Evolutionary conservation across 441 rosid genomes (phyloP).

Genomic region (Eruca vesicaria): DNA sequence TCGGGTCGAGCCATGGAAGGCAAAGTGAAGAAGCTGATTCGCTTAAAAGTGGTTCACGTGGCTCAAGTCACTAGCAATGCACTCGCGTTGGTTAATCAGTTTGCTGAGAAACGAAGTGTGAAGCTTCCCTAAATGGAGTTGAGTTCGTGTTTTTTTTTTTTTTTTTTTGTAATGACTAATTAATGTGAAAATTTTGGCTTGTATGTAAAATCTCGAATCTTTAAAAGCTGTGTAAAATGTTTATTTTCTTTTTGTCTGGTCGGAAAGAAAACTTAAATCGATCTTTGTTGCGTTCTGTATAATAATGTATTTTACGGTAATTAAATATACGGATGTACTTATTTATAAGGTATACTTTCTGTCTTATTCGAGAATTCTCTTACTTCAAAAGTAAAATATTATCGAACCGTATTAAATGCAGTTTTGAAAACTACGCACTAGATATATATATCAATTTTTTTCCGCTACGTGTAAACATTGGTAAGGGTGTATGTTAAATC

Average conservation of each 20-base stretch:
- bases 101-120: conserved; percentile 48
- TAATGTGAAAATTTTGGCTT: conserved; percentile 23
- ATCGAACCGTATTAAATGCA: conserved; percentile 4
- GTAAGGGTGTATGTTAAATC: not conserved
- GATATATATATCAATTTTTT: not conserved
- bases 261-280: not conserved
- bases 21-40: conserved; percentile 49
- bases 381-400: not conserved
- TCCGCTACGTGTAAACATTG: conserved; percentile 20
- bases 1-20: conserved; percentile 50
- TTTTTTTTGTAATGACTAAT: not conserved
- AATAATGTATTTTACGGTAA: not conserved
- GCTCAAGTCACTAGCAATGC: conserved; percentile 88
- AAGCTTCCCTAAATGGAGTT: conserved; percentile 13
- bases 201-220: conserved; percentile 17
- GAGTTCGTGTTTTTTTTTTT: not conserved
- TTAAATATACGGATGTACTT: not conserved
- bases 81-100: conserved; percentile 71
- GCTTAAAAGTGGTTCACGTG: conserved; percentile 48
- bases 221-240: conserved; percentile 19
- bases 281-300: not conserved
- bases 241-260: not conserved
- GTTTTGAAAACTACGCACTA: conserved; percentile 2
- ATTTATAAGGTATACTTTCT: too few species aligned
- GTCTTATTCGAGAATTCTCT: not conserved